Conservation (phyloP, 2,329 filamentous ascomycete genomes). For the Sporothrix pseudoabietina region DNA sequence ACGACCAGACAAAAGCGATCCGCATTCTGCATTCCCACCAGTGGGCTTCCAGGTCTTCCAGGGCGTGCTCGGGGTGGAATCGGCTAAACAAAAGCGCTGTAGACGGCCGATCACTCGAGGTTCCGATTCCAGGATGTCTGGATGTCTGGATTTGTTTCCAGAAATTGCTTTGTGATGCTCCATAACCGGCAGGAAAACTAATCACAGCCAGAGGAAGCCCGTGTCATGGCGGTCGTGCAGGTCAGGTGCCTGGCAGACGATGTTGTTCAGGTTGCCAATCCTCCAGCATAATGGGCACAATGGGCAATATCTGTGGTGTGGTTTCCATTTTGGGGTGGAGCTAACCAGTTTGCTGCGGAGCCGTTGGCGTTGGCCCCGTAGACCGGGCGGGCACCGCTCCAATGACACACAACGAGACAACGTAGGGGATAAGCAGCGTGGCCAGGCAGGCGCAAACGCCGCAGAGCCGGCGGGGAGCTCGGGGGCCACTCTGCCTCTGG, state of each 20-base stretch:
- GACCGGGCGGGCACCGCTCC: slow-evolving; percentile 1
- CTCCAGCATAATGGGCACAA: background rate
- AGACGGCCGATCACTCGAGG: background rate
- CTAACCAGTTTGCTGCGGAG: slow-evolving; percentile 26
- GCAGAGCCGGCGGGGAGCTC: background rate
- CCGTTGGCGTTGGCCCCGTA: slow-evolving; percentile 22
- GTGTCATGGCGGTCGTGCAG: background rate
- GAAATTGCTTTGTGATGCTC: background rate
- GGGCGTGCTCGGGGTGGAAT: background rate
- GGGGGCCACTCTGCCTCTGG: too few relatives aligned
- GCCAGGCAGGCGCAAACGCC: slow-evolving; percentile 4
- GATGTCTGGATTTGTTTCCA: background rate
- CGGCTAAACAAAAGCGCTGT: background rate
- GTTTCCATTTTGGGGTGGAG: slow-evolving; percentile 22
- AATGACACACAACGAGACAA: background rate
- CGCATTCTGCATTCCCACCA: background rate
- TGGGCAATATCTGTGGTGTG: slow-evolving; percentile 16
- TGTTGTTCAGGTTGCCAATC: background rate
- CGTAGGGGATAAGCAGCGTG: slow-evolving; percentile 1
- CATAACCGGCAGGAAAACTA: background rate
- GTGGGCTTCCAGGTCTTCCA: background rate
- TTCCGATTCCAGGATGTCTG: background rate
- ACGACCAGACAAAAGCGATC: background rate
- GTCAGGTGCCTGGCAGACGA: background rate
- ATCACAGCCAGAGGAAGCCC: background rate